Conservation (phyloP, 2,329 filamentous ascomycete species). For the Pseudogymnoascus sp. region DNA sequence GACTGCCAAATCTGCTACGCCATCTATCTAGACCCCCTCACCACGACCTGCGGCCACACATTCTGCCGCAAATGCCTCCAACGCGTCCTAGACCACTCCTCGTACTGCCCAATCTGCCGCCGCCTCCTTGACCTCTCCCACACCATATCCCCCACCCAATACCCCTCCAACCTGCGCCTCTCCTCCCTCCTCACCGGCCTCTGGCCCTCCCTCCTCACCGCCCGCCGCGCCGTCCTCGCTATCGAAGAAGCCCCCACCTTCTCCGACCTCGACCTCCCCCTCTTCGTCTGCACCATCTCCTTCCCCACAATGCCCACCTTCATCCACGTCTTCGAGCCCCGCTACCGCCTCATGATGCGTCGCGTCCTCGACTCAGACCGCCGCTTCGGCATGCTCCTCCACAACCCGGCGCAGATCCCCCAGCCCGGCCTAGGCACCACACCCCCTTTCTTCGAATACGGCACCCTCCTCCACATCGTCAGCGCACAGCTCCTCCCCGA, state of each 20-base stretch:
- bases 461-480: slow-evolving; percentile 70
- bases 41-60: slow-evolving; percentile 81
- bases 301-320: slow-evolving; percentile 82
- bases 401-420: slow-evolving; percentile 46
- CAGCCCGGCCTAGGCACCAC: slow-evolving; percentile 46
- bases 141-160: slow-evolving; percentile 26
- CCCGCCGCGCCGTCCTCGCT: slow-evolving; percentile 48
- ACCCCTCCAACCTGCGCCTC: slow-evolving; percentile 56
- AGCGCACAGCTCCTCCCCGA: slow-evolving; percentile 68
- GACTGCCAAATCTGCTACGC: slow-evolving; percentile 87
- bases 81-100: slow-evolving; percentile 68
- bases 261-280: slow-evolving; percentile 54
- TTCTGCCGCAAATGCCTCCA: slow-evolving; percentile 77
- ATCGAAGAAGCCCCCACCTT: slow-evolving; percentile 50
- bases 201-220: slow-evolving; percentile 59
- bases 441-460: slow-evolving; percentile 60
- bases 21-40: slow-evolving; percentile 73
- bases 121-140: slow-evolving; percentile 49
- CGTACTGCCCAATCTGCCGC: slow-evolving; percentile 75
- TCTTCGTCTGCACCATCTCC: slow-evolving; percentile 77
- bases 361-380: slow-evolving; percentile 62
- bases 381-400: slow-evolving; percentile 80
- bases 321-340: slow-evolving; percentile 85
- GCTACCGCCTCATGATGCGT: slow-evolving; percentile 83
- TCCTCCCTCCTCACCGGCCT: slow-evolving; percentile 56